Evolutionary conservation across 2,329 filamentous ascomycete species (phyloP).

Genomic region (Alternaria novae-zelandiae): DNA sequence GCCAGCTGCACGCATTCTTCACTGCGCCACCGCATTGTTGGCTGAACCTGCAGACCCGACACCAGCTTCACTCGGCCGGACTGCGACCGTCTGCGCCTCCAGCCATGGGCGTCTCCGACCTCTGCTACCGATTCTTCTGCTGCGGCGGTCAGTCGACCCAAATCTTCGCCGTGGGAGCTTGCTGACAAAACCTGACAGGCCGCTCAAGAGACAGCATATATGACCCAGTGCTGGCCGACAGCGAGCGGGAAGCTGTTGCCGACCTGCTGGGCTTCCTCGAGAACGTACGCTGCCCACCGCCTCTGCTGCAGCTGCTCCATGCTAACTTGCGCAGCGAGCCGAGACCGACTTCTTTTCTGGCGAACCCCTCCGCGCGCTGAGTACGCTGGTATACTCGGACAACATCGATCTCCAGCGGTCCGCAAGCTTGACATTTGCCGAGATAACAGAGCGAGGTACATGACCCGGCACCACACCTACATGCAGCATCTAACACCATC

Average conservation of each 20-base stretch:
- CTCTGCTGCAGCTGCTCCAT: slow-evolving; percentile 5
- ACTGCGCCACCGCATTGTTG: slow-evolving; percentile 1
- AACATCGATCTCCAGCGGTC: slow-evolving; percentile 98
- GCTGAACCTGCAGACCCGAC: not conserved
- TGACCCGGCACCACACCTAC: slow-evolving; percentile 6
- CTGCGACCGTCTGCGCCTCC: slow-evolving; percentile 32
- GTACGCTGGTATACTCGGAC: slow-evolving; percentile 96
- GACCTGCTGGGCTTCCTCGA: slow-evolving; percentile 95
- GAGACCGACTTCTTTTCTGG: slow-evolving; percentile 99
- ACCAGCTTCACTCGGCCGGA: slow-evolving; percentile 17
- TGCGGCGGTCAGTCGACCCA: slow-evolving; percentile 43
- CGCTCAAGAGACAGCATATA: slow-evolving; percentile 57
- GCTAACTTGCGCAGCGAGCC: slow-evolving; percentile 70
- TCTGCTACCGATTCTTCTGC: slow-evolving; percentile 44
- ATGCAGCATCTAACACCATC: slow-evolving; percentile 21
- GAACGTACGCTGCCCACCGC: slow-evolving; percentile 67
- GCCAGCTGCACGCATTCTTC: slow-evolving; percentile 19
- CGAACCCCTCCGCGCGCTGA: slow-evolving; percentile 90
- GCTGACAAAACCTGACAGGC: slow-evolving; percentile 43
- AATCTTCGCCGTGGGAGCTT: slow-evolving; percentile 1
- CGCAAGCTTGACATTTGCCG: slow-evolving; percentile 96
- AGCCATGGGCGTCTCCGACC: slow-evolving; percentile 45
- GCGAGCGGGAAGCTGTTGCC: slow-evolving; percentile 94
- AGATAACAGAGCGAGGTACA: slow-evolving; percentile 96
- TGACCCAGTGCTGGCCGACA: slow-evolving; percentile 79